Percentiles rank a stretch among this genome's conserved stretches.
Evolutionary conservation across 495 filamentous ascomycete species (phyloP).

Genomic region (Aspergillus steynii): DNA sequence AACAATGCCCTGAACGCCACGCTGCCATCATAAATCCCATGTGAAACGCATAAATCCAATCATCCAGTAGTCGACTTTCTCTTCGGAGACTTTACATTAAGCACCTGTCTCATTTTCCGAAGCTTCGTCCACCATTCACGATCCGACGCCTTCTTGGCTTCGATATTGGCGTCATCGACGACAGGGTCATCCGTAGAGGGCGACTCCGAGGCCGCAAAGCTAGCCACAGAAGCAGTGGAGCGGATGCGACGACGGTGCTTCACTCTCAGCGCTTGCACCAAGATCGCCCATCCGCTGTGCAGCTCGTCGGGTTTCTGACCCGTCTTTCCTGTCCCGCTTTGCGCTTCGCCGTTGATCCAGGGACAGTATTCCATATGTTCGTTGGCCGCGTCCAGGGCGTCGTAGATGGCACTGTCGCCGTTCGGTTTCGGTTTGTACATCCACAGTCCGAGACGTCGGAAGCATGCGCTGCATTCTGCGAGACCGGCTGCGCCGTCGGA

Average conservation of each 20-base stretch:
- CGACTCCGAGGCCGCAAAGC: conserved; percentile 26
- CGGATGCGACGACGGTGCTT: conserved; percentile 40
- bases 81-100: conserved; percentile 44
- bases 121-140: conserved; percentile 55
- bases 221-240: conserved; percentile 27
- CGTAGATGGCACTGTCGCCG: conserved; percentile 58
- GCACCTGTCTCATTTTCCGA: conserved; percentile 47
- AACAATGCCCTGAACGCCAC: conserved; percentile 16
- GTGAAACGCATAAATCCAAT: conserved; percentile 16
- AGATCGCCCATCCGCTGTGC: conserved; percentile 48
- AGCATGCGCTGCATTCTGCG: conserved; percentile 80
- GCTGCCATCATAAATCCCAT: conserved; percentile 13
- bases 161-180: conserved; percentile 32
- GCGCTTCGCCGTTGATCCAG: conserved; percentile 65
- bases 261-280: conserved; percentile 41
- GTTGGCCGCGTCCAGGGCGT: conserved; percentile 59
- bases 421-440: conserved; percentile 71
- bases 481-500: conserved; percentile 64
- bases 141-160: conserved; percentile 44
- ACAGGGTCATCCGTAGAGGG: conserved; percentile 21
- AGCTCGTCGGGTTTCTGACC: conserved; percentile 33
- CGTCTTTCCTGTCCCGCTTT: conserved; percentile 48
- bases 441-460: conserved; percentile 89
- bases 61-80: conserved; percentile 23
- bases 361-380: conserved; percentile 84